Evolutionary conservation across 2,329 filamentous ascomycete genomes (phyloP).

Genomic region (Aphanoascus verrucosus): DNA sequence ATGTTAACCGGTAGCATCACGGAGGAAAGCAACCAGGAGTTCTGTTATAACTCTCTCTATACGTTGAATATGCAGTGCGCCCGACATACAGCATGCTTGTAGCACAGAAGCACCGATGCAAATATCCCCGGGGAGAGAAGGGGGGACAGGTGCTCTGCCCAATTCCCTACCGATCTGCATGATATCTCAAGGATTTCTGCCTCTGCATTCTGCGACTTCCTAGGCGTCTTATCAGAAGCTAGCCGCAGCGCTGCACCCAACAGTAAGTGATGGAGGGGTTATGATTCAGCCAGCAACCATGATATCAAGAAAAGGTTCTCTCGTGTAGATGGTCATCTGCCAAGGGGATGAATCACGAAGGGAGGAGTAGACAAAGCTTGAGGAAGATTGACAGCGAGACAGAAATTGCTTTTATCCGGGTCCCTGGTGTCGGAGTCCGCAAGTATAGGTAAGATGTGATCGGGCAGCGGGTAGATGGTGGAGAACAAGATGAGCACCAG

Average conservation of each 20-base stretch:
- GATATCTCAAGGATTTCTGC: background rate
- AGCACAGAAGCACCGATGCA: background rate
- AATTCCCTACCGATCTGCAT: background rate
- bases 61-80: background rate
- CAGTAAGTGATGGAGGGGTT: too few relatives aligned
- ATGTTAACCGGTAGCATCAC: too few relatives aligned
- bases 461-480: background rate
- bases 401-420: slow-evolving; percentile 4
- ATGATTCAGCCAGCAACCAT: too few relatives aligned
- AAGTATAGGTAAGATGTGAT: background rate
- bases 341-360: background rate
- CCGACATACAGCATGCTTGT: background rate
- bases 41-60: background rate
- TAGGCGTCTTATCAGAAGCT: too few relatives aligned
- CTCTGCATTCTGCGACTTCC: too few relatives aligned
- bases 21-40: too few relatives aligned
- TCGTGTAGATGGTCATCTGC: too few relatives aligned
- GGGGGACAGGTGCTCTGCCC: background rate
- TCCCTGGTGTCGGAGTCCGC: background rate
- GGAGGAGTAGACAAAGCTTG: background rate
- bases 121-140: background rate
- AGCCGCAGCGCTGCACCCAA: too few relatives aligned
- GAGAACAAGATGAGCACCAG: background rate
- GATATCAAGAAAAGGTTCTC: too few relatives aligned
- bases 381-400: background rate